phyloP scores from a whole-genome alignment of 2,329 filamentous ascomycete species.

The Talaromyces sp. region DNA sequence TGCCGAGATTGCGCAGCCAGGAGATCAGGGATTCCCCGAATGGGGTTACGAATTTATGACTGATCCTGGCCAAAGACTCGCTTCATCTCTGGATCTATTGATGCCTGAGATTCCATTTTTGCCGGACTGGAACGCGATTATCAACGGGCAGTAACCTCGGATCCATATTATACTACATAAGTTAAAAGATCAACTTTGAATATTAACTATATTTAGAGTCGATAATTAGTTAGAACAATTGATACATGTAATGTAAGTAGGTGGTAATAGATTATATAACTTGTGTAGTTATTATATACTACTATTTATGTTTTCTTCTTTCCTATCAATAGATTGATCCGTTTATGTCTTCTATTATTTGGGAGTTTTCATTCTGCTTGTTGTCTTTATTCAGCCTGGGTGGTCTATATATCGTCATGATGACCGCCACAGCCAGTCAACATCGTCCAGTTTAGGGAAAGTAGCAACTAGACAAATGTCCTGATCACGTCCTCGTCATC shows the following conservation, averaged over 20 bases:
- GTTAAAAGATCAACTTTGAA: no score
- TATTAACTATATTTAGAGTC: no score
- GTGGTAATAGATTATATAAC: no score
- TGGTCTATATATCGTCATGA: neutral
- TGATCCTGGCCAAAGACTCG: conserved; percentile 7
- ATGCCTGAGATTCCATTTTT: conserved; percentile 14
- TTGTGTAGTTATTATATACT: no score
- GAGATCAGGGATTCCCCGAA: conserved; percentile 1
- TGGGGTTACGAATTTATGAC: neutral
- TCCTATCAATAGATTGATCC: no score
- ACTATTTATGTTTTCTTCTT: no score
- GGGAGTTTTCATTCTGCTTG: neutral
- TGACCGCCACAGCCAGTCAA: neutral
- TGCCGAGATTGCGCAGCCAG: neutral
- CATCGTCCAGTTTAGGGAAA: neutral
- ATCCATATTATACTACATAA: no score
- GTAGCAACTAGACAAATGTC: neutral
- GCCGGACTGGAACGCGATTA: conserved; percentile 16
- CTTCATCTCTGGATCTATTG: conserved; percentile 12
- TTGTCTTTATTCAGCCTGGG: no score
- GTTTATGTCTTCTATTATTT: neutral
- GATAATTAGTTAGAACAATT: no score
- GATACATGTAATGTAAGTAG: no score
- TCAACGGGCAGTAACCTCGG: conserved; percentile 9
- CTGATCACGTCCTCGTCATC: neutral